phyloP scores from a whole-genome alignment of 805 yeast genomes.

The Dipodascus geniculatus region DNA sequence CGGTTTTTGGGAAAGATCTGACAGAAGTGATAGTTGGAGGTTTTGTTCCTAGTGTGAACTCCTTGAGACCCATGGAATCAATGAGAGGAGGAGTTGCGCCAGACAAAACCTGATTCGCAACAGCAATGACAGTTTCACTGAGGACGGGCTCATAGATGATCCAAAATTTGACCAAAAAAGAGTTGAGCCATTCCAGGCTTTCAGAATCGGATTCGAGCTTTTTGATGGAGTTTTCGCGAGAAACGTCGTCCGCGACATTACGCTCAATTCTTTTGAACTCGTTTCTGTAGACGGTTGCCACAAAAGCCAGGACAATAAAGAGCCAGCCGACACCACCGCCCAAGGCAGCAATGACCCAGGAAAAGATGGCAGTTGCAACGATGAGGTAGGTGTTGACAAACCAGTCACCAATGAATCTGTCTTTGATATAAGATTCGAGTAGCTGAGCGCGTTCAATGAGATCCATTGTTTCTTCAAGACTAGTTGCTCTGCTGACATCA shows the following conservation, averaged over 20 bases:
- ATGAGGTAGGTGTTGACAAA: constrained; percentile 76
- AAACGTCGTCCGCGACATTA: constrained; percentile 63
- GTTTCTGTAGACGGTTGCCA: constrained; percentile 66
- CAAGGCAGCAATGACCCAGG: constrained; percentile 72
- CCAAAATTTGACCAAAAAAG: constrained; percentile 88
- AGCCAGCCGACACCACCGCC: constrained; percentile 71
- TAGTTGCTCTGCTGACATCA: constrained; percentile 47
- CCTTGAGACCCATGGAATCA: constrained; percentile 72
- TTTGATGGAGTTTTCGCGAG: constrained; percentile 72
- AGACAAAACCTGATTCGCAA: constrained; percentile 74
- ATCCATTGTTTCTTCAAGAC: constrained; percentile 58
- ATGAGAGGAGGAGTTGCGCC: constrained; percentile 76
- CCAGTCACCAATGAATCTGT: constrained; percentile 86
- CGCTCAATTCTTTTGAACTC: constrained; percentile 73
- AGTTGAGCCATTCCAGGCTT: constrained; percentile 91
- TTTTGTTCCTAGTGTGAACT: constrained; percentile 87
- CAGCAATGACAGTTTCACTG: constrained; percentile 74
- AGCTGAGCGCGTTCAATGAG: constrained; percentile 58
- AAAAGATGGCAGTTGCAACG: constrained; percentile 52
- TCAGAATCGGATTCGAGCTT: constrained; percentile 82
- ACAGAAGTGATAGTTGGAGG: constrained; percentile 90
- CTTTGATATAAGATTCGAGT: constrained; percentile 66
- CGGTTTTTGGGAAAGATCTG: constrained; percentile 82
- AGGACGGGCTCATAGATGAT: constrained; percentile 77
- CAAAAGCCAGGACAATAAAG: constrained; percentile 53